Evolutionary conservation across 1,284 basidiomycete species (phyloP).

Genomic region (Fomitopsis palustris): DNA sequence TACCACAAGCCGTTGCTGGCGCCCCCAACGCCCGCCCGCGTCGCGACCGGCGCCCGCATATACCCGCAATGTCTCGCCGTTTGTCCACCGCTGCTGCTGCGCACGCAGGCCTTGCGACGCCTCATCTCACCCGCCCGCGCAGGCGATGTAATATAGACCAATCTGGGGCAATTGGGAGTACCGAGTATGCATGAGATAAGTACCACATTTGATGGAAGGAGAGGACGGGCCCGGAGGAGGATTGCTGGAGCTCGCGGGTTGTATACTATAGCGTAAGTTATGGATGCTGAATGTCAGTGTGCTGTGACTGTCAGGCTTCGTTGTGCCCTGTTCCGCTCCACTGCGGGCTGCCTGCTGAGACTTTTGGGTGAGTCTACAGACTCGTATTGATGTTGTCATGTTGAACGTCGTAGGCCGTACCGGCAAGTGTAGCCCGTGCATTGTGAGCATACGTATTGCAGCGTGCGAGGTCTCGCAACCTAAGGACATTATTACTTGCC

Average conservation of each 20-base stretch:
- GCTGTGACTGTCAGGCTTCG: not conserved
- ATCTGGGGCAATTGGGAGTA: constrained; percentile 1
- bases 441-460: too few relatives aligned
- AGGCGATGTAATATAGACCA: constrained; percentile 10
- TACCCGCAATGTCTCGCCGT: constrained; percentile 4
- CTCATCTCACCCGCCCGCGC: not conserved
- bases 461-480: too few relatives aligned
- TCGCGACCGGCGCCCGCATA: not conserved
- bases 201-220: not conserved
- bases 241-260: constrained; percentile 1
- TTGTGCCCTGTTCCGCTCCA: too few relatives aligned
- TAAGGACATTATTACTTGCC: too few relatives aligned
- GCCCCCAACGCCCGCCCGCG: not conserved
- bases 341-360: too few relatives aligned
- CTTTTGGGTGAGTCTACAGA: too few relatives aligned
- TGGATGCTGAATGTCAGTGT: not conserved
- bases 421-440: too few relatives aligned
- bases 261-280: constrained; percentile 12
- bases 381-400: too few relatives aligned
- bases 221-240: not conserved
- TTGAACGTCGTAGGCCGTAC: too few relatives aligned
- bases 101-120: not conserved
- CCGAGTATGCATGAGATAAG: not conserved
- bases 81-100: constrained; percentile 1
- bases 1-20: constrained; percentile 1